Evolutionary conservation across 345 rosid species (phyloP).

Genomic region (Pelargonium nanum): DNA sequence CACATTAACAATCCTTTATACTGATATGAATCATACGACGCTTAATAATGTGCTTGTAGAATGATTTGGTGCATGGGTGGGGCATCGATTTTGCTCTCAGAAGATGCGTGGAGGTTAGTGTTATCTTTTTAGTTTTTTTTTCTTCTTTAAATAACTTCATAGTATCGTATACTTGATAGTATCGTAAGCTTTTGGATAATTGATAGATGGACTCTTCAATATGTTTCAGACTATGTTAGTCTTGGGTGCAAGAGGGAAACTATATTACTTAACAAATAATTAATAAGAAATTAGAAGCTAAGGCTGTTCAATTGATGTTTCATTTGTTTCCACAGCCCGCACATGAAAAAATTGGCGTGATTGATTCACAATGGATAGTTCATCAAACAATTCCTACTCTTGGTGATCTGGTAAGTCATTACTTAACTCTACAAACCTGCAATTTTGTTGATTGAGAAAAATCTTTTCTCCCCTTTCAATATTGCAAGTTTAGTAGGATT

Average conservation of each 20-base stretch:
- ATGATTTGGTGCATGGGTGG: conserved; percentile 77
- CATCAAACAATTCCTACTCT: conserved; percentile 67
- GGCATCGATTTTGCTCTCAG: conserved; percentile 65
- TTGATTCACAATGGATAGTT: conserved; percentile 62
- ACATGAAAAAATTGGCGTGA: conserved; percentile 61
- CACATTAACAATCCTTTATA: neutral
- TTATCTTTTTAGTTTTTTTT: conserved; percentile 1
- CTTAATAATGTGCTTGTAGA: conserved; percentile 23
- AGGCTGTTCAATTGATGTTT: too few species aligned
- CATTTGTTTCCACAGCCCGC: conserved; percentile 28
- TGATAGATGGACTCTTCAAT: neutral
- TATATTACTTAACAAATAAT: too few species aligned
- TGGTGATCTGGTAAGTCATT: conserved; percentile 45
- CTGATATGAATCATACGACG: neutral
- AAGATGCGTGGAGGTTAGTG: conserved; percentile 52
- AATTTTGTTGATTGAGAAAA: neutral
- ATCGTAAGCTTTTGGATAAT: too few species aligned
- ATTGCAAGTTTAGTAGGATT: neutral
- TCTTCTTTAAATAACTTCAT: conserved; percentile 1
- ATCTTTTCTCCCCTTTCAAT: neutral
- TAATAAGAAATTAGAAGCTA: too few species aligned
- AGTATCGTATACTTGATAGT: too few species aligned
- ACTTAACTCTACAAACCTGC: too few species aligned
- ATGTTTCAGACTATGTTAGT: neutral
- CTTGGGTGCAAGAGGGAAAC: conserved; percentile 1